A percentile compares a stretch with the other conserved stretches of the same genome.
phyloP scores from a whole-genome alignment of 257 asterid species.

The Galeopsis tetrahit region DNA sequence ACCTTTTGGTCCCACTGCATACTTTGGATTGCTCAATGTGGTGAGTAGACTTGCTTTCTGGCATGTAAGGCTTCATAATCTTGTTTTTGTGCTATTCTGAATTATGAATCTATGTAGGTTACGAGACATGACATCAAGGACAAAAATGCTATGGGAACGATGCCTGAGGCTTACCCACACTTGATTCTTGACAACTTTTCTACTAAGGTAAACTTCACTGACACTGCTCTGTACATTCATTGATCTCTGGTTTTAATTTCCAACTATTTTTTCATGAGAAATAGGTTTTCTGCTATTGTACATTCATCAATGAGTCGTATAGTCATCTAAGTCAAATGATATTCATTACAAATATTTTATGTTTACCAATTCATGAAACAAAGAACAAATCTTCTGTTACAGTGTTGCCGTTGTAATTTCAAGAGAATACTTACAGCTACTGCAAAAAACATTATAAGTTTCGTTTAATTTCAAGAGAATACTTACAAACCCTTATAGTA shows the following conservation, averaged over 20 bases:
- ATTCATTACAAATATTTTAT: neutral
- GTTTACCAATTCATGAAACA: neutral
- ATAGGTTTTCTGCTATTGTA: neutral
- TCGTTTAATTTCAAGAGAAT: neutral
- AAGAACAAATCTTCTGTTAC: neutral
- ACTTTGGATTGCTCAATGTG: conserved; percentile 93
- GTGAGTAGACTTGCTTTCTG: conserved; percentile 50
- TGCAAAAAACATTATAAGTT: neutral
- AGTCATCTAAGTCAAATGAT: conserved; percentile 4
- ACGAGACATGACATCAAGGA: conserved; percentile 95
- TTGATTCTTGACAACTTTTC: conserved; percentile 77
- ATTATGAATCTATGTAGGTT: conserved; percentile 56
- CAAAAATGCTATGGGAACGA: conserved; percentile 78
- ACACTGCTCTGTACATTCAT: conserved; percentile 5
- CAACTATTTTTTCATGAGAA: conserved; percentile 3
- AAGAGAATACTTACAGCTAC: neutral
- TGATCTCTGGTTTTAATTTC: conserved; percentile 7
- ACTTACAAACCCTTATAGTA: neutral
- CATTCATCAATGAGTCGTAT: neutral
- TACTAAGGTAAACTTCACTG: conserved; percentile 53
- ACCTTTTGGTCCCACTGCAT: conserved; percentile 96
- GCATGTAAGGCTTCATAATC: neutral
- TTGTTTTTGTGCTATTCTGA: conserved; percentile 26
- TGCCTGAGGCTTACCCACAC: conserved; percentile 95
- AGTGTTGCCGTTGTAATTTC: neutral